Base-by-base conservation (phyloP, 345 rosid genomes). In the Geranium rotundifolium region DNA sequence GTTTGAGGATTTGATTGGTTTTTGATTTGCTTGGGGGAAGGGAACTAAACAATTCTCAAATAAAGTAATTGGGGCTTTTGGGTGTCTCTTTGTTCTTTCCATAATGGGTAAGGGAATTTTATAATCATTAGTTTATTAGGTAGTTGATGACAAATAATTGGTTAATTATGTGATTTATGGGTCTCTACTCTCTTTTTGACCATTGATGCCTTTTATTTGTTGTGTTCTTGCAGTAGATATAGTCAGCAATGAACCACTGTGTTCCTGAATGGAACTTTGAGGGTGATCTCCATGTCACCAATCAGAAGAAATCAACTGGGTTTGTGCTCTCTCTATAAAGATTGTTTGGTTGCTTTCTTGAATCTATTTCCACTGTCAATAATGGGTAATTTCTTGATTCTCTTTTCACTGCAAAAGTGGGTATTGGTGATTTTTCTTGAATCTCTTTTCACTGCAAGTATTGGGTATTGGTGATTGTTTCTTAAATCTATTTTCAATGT, bases 231-330 rank as follows among this genome's bases (percentile, higher is more conserved):
- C 70, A 69, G 73, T 56, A 65, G 54, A 46, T 46, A 46, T 46
- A 46, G 16, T 46, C 67, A 77, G 75, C 72, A 74, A 85, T 85
- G 91, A 81, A 84, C 71, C 80, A 80, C 50, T 70, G 73, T 19
- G 62, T 73, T 61, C 77, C 77, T 59, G 81, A 77, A 63, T 87
- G 90, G 95, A 78, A 67, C 76, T 76, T 79, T 66, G 86, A 80
- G 57, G 74, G 63, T 41, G 83, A 75, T 73, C 69, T 72, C 63
- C 79, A 69, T 64, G 15, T 72, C 55, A 65, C 71, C 66, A 69
- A 20, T 63, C 79, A 67, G 29, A 81, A 64, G 71, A 87, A 73
- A 69, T 62, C 71, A 17, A 29, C 59, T 30, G 77, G 86, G 93
- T 76, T 61, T 77, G 74, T 63, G 17, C 57, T 56, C 41, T 23